Base-by-base conservation (phyloP, 352 stramenopile genomes). In the Phytopythium sindhum region DNA sequence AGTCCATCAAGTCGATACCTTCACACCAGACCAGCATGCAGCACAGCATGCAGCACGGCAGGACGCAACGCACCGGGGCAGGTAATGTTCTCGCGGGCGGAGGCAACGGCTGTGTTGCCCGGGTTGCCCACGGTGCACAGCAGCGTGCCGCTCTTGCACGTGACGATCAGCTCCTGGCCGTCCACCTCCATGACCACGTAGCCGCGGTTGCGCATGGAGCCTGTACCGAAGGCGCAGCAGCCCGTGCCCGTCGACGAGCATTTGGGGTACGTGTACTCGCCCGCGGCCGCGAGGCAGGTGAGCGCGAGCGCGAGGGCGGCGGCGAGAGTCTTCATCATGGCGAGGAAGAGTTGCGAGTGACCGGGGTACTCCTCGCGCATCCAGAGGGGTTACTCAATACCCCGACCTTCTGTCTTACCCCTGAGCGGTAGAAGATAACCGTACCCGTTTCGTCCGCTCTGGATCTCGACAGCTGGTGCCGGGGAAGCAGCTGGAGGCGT, bases 81-180 rank as follows among this genome's bases (percentile, higher is more conserved):
- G 0, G 64, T 65, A 53, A 89, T 68, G 54, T 74, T 74, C n/a
- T 61, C 41, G 31, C 73, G 67, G 7, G 61, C 66, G 28, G 83
- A 75, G 41, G 61, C 64, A n/a, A 56, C 68, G 6, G 78, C 80
- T 29, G 71, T 75, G 64, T 85, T 68, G 60, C 71, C 76, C 7
- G 83, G 79, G 71, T 91, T 90, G 51, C 81, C 80, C 28, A 68
- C 58, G 37, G 79, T 79, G 70, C 83, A 91, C 57, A 74, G 69
- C 67, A 91, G 69, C 39, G 57, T 63, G 58, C 75, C 74, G 48
- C 77, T 67, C 42, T 68, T 74, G 71, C 83, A 91, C 31, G 83
- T 91, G 67, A 91, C 75, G 53, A 86, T 78, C 58, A 82, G 81
- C 57, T 79, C 77, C 39, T 73, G 70, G 14, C 74, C 74, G 48